phyloP scores from a whole-genome alignment of 371 early-diverging fungal species.

The Mortierella sp. region DNA sequence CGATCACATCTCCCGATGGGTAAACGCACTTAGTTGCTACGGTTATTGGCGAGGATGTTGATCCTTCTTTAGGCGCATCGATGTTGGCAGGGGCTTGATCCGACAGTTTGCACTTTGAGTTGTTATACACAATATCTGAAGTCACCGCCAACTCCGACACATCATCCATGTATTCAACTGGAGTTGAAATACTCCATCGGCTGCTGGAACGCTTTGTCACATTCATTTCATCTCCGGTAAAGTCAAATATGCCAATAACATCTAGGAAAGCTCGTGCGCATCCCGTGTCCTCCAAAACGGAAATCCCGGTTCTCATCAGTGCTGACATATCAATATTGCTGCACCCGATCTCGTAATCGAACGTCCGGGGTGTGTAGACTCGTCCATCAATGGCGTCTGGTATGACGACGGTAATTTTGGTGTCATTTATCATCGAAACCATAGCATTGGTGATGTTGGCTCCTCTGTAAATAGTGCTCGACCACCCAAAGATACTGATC shows the following conservation, averaged over 20 bases:
- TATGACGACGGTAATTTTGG: background rate
- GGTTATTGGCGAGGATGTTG: background rate
- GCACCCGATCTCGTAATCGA: conserved; percentile 6
- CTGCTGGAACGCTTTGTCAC: background rate
- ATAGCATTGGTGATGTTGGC: background rate
- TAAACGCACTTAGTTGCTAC: background rate
- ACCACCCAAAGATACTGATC: conserved; percentile 6
- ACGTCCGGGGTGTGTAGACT: conserved; percentile 6
- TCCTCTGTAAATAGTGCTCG: background rate
- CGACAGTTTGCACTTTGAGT: background rate
- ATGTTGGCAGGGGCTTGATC: too few species aligned
- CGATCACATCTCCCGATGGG: too few species aligned
- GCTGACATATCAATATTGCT: background rate
- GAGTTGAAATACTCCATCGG: background rate
- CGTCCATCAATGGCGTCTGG: background rate
- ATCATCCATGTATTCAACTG: background rate
- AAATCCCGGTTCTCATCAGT: background rate
- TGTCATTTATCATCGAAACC: conserved; percentile 1
- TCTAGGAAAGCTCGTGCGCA: background rate
- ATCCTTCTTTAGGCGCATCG: background rate
- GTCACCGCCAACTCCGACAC: background rate
- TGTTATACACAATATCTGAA: background rate
- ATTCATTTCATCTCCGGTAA: background rate
- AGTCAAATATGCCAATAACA: background rate
- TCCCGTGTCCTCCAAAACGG: background rate